These are phyloP conservation scores for Cynanchum wilfordii DNA, from an alignment of 257 asterid genomes.

Conservation along the genomic window DNA sequence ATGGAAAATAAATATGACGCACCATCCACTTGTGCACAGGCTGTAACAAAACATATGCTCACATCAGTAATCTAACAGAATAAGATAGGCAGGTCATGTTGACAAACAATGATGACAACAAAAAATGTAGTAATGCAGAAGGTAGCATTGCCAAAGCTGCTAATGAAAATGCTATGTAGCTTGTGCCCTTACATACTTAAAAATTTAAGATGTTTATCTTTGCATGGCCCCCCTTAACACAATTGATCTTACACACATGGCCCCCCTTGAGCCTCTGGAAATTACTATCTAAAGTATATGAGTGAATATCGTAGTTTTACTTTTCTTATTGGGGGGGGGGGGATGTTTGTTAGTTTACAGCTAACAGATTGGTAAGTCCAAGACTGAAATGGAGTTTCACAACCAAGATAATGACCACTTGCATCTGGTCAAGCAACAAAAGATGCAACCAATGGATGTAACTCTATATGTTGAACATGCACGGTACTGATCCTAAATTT, in stretches of 20 bases:
- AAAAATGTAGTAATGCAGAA: not conserved
- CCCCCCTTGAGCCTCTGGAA: not conserved
- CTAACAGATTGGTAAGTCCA: not conserved
- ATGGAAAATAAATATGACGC: conserved; percentile 91
- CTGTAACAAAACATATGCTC: conserved; percentile 39
- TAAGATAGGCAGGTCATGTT: not conserved
- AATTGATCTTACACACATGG: not conserved
- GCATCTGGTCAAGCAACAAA: not conserved
- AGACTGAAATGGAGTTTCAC: not conserved
- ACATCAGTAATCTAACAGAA: not conserved
- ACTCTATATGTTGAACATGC: not conserved
- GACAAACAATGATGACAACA: not conserved
- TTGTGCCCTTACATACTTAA: not conserved
- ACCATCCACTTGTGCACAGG: conserved; percentile 99
- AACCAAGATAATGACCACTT: not conserved
- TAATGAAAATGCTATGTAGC: not conserved
- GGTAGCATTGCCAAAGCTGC: not conserved
- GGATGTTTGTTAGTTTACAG: not conserved
- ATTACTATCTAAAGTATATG: not conserved
- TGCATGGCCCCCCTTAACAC: not conserved
- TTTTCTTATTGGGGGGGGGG: too few relatives aligned
- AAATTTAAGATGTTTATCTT: not conserved
- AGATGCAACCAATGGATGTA: not conserved
- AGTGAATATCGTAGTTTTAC: not conserved
- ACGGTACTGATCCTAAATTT: too few relatives aligned